These are phyloP conservation scores for Apiospora rasikravindrae DNA, from an alignment of 2,329 filamentous ascomycete genomes.

Conservation along the genomic window DNA sequence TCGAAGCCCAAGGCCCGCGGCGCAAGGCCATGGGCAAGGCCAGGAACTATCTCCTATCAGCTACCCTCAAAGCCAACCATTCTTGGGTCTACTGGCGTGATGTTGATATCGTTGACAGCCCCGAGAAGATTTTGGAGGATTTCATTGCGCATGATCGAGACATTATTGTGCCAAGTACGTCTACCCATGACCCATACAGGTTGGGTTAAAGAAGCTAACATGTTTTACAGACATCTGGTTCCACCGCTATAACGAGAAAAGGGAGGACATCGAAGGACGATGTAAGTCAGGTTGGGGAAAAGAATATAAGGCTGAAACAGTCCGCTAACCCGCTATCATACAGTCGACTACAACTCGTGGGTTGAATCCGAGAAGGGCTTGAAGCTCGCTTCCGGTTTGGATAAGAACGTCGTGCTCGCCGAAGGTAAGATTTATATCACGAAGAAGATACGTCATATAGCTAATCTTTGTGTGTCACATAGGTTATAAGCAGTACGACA, in stretches of 20 bases:
- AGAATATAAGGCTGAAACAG: neutral
- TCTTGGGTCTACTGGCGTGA: constrained; percentile 99
- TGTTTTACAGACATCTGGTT: constrained; percentile 84
- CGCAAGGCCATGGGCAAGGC: constrained; percentile 90
- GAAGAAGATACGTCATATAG: neutral
- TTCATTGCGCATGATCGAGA: constrained; percentile 94
- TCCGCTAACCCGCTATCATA: constrained; percentile 29
- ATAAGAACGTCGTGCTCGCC: constrained; percentile 82
- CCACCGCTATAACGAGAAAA: constrained; percentile 77
- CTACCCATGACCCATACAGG: neutral
- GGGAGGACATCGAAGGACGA: constrained; percentile 88
- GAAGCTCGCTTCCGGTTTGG: constrained; percentile 72
- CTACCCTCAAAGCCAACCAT: constrained; percentile 89
- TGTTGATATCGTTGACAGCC: constrained; percentile 93
- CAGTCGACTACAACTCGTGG: constrained; percentile 99
- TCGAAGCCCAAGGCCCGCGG: constrained; percentile 85
- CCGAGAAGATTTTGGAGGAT: constrained; percentile 86
- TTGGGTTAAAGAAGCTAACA: constrained; percentile 23
- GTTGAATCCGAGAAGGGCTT: constrained; percentile 87
- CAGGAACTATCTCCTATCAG: constrained; percentile 86
- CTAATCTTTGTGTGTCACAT: constrained; percentile 24
- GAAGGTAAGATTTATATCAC: constrained; percentile 66
- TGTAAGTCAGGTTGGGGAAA: constrained; percentile 62
- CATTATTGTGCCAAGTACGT: constrained; percentile 91
- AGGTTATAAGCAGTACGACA: constrained; percentile 94